These are phyloP conservation scores for Fusarium robinianum DNA, from an alignment of 2,329 filamentous ascomycete genomes.

Conservation along the genomic window DNA sequence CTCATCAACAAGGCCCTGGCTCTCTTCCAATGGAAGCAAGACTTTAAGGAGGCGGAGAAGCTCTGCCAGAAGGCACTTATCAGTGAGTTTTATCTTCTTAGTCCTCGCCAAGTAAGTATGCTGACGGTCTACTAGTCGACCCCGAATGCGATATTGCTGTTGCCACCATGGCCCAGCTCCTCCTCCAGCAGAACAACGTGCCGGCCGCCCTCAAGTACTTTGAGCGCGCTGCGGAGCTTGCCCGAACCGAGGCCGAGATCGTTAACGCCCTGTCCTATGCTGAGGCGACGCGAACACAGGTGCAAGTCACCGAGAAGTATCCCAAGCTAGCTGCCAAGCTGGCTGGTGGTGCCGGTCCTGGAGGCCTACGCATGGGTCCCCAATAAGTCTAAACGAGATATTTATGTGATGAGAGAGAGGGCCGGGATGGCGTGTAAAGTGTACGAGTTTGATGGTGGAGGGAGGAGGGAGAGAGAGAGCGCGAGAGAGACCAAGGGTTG, in stretches of 20 bases:
- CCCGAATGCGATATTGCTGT: constrained; percentile 99
- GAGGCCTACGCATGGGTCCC: constrained; percentile 45
- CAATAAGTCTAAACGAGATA: constrained; percentile 35
- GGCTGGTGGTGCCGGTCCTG: constrained; percentile 43
- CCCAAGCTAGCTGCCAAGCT: constrained; percentile 77
- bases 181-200: constrained; percentile 97
- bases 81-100: constrained; percentile 64
- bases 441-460: constrained; percentile 35
- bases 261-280: constrained; percentile 96
- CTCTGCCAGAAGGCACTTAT: constrained; percentile 97
- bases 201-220: constrained; percentile 95
- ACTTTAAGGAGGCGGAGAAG: constrained; percentile 92
- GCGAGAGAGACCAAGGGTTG: constrained; percentile 25
- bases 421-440: constrained; percentile 34
- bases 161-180: constrained; percentile 96
- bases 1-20: constrained; percentile 98
- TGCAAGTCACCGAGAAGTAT: constrained; percentile 88
- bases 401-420: constrained; percentile 23
- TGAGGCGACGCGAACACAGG: constrained; percentile 93
- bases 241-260: constrained; percentile 91
- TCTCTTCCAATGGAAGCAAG: constrained; percentile 97
- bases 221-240: constrained; percentile 91
- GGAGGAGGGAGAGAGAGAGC: constrained; percentile 19
- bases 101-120: constrained; percentile 7
- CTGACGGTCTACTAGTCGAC: constrained; percentile 69